Percentiles rank a stretch among this genome's conserved stretches.
These are phyloP conservation scores for Telfairia occidentalis DNA, from an alignment of 331 rosid genomes.

Conservation along the genomic window DNA sequence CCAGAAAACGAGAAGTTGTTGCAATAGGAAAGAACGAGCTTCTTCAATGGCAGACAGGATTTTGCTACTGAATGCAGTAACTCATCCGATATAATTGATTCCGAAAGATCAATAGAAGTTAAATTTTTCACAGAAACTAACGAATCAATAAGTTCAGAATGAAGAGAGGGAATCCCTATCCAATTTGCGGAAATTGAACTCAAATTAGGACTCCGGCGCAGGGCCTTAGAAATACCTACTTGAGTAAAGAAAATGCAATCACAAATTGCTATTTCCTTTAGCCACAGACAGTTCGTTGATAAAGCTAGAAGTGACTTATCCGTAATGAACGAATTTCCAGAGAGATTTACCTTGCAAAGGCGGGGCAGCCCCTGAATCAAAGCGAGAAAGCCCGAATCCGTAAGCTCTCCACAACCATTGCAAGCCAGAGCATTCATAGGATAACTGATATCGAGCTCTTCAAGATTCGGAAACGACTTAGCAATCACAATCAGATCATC, in stretches of 20 bases:
- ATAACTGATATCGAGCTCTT: slow-evolving; percentile 53
- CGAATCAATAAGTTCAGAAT: slow-evolving; percentile 11
- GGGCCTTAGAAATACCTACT: slow-evolving; percentile 30
- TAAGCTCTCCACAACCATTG: neutral
- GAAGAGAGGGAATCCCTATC: neutral
- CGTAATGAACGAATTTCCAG: slow-evolving; percentile 35
- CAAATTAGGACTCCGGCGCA: slow-evolving; percentile 24
- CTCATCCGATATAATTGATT: slow-evolving; percentile 30
- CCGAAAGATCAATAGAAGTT: slow-evolving; percentile 26
- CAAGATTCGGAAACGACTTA: slow-evolving; percentile 41
- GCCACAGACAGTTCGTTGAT: slow-evolving; percentile 25
- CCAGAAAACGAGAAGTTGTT: slow-evolving; percentile 25
- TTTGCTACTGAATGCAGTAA: slow-evolving; percentile 40
- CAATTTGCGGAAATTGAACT: slow-evolving; percentile 19
- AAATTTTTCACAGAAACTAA: slow-evolving; percentile 24
- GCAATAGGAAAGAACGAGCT: slow-evolving; percentile 32
- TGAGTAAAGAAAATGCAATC: slow-evolving; percentile 23
- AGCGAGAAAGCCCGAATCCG: slow-evolving; percentile 29
- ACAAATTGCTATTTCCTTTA: slow-evolving; percentile 29
- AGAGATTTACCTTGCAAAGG: slow-evolving; percentile 40
- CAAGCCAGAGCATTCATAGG: neutral
- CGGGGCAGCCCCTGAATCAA: slow-evolving; percentile 26
- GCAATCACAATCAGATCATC: slow-evolving; percentile 35
- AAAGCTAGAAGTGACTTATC: slow-evolving; percentile 27
- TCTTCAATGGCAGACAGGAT: slow-evolving; percentile 39